Percentiles rank a stretch among this genome's conserved stretches.
Evolutionary conservation across 2,329 filamentous ascomycete species (phyloP).

Genomic region (Xylaria arbuscula): DNA sequence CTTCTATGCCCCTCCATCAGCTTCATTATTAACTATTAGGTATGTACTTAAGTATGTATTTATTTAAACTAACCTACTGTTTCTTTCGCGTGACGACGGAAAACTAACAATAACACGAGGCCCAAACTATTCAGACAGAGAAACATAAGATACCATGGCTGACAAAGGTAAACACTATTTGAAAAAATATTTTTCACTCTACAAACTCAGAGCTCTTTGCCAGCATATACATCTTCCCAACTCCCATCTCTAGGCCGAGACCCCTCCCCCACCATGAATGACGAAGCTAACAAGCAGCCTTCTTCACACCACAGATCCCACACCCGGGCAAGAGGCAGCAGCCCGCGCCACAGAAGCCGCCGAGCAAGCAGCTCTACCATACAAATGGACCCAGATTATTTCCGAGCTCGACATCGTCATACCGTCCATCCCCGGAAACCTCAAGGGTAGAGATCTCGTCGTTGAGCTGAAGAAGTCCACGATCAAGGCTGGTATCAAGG

Average conservation of each 20-base stretch:
- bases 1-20: constrained; percentile 20
- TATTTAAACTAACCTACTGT: not conserved
- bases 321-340: constrained; percentile 67
- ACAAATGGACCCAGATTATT: constrained; percentile 98
- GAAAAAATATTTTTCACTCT: not conserved
- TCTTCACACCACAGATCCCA: constrained; percentile 56
- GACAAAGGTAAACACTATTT: constrained; percentile 38
- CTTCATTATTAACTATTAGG: constrained; percentile 2
- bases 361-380: constrained; percentile 91
- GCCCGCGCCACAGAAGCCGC: constrained; percentile 78
- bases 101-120: not conserved
- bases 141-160: constrained; percentile 36
- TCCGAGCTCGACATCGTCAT: constrained; percentile 85
- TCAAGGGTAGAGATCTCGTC: constrained; percentile 85
- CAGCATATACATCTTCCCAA: not conserved
- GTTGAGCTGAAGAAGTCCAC: constrained; percentile 84
- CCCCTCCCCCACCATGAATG: constrained; percentile 15
- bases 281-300: constrained; percentile 24
- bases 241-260: constrained; percentile 9
- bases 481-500: constrained; percentile 85
- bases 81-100: not conserved
- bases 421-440: constrained; percentile 76
- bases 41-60: too few species aligned
- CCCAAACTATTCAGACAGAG: not conserved
- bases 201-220: not conserved